phyloP scores from a whole-genome alignment of 2,329 filamentous ascomycete species.

The Hypoxylon sp. region DNA sequence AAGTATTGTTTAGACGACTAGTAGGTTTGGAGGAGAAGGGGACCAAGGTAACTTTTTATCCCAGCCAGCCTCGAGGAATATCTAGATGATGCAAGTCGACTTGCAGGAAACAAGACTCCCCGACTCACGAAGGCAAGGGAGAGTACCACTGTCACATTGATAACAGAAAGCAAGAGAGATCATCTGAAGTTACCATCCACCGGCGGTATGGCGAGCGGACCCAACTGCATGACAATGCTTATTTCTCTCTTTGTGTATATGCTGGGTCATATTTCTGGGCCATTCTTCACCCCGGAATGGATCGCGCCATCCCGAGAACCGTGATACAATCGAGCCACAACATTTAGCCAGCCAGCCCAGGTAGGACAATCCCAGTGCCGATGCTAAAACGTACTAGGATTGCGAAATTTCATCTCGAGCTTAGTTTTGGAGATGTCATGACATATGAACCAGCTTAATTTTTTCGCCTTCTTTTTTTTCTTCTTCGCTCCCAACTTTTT shows the following conservation, averaged over 20 bases:
- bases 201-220: slow-evolving; percentile 37
- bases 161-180: slow-evolving; percentile 21
- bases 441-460: slow-evolving; percentile 17
- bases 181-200: slow-evolving; percentile 31
- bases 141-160: no score
- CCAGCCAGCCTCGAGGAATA: slow-evolving; percentile 1
- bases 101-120: slow-evolving; percentile 9
- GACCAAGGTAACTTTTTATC: slow-evolving; percentile 23
- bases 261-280: slow-evolving; percentile 23
- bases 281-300: slow-evolving; percentile 25
- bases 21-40: no score
- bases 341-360: slow-evolving; percentile 31
- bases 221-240: slow-evolving; percentile 34
- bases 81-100: slow-evolving; percentile 8
- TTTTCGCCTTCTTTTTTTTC: slow-evolving; percentile 10
- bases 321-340: slow-evolving; percentile 40
- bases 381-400: slow-evolving; percentile 25
- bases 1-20: no score
- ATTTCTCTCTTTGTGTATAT: slow-evolving; percentile 30
- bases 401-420: slow-evolving; percentile 24
- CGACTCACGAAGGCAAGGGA: slow-evolving; percentile 16
- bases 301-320: slow-evolving; percentile 44
- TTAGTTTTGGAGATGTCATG: slow-evolving; percentile 6
- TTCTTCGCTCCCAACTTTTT: background rate
- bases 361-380: slow-evolving; percentile 24